Evolutionary conservation across 768 basidiomycete genomes (phyloP), one percentile per base, ranked within the genome.

Genomic region (Mycena venus): DNA sequence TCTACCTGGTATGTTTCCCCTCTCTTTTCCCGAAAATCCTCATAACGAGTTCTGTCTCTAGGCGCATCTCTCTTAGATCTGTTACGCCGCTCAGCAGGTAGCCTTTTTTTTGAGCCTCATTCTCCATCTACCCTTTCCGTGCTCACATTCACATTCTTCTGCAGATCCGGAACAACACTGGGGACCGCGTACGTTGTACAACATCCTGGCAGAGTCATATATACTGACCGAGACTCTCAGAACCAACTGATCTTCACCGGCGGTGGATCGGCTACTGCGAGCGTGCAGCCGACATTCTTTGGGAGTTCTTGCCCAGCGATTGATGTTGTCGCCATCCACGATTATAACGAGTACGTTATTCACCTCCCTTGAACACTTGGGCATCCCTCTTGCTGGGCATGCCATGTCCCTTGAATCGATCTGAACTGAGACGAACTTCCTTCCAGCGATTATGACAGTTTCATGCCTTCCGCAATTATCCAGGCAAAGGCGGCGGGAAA

Each of bases 251-350:
- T 80, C 17, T 78, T 79, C 75, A 78, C 80, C 15, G 77, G 79
- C 23, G 79, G 80, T 2, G 78, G 80, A 34, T 78, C 78, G 10
- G 78, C 76, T 5, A 70, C 63, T 2, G 59, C 80, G 0, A 80
- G 80, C 55, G 78, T 79, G 49, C 80, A 80, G 70, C 66, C 80
- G 7, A 29, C 59, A 11, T 79, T 78, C 70, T 80, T 79, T 53
- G 29, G 59, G 14, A 79, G 76, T 60, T 72, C 72, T 1, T 80
- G 78, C 40, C n/a, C n/a, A n/a, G 78, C 80, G 5, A 79, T 86
- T 58, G 84, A 84, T 72, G 82, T 82, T 10, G 78, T 84, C 61
- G 80, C 84, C 38, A 82, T 85, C 58, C 85, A 86, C 58, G 84
- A 84, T 32, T 85, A 86, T 75, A 83, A 75, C 58, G 79, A 81